Evolutionary conservation across 2,329 filamentous ascomycete species (phyloP).

Genomic region (Diaporthe citrichinensis): DNA sequence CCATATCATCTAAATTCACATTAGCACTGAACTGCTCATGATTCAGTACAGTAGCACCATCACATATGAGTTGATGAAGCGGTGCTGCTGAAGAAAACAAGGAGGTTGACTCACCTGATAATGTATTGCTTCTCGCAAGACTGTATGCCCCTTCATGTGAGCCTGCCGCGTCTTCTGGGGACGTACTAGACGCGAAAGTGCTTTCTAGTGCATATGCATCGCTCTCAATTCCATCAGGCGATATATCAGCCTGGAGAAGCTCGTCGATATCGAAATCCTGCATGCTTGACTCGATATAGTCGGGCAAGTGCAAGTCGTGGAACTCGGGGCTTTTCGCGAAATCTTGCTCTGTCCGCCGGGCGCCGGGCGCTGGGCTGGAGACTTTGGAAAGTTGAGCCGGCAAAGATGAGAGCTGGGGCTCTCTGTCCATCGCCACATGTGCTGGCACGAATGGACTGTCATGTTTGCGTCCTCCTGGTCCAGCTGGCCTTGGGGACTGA

Average conservation of each 20-base stretch:
- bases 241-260: neutral
- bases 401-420: neutral
- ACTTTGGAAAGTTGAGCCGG: neutral
- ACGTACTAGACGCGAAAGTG: neutral
- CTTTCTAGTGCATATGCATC: neutral
- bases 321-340: neutral
- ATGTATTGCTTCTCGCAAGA: slow-evolving; percentile 5
- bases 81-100: too few relatives aligned
- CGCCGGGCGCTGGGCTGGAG: neutral
- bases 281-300: slow-evolving; percentile 9
- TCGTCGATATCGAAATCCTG: slow-evolving; percentile 16
- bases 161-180: neutral
- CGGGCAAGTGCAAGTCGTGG: slow-evolving; percentile 6
- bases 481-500: neutral
- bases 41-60: neutral
- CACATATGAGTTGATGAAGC: neutral
- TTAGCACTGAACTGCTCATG: neutral
- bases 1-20: neutral
- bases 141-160: neutral
- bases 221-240: neutral
- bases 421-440: neutral
- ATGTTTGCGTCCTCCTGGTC: neutral
- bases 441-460: neutral
- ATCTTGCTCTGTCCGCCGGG: neutral
- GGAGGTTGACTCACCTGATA: neutral